Evolutionary conservation across 1,139 yeast species (phyloP).

Genomic region (Yamadazyma pseudoaaseri): DNA sequence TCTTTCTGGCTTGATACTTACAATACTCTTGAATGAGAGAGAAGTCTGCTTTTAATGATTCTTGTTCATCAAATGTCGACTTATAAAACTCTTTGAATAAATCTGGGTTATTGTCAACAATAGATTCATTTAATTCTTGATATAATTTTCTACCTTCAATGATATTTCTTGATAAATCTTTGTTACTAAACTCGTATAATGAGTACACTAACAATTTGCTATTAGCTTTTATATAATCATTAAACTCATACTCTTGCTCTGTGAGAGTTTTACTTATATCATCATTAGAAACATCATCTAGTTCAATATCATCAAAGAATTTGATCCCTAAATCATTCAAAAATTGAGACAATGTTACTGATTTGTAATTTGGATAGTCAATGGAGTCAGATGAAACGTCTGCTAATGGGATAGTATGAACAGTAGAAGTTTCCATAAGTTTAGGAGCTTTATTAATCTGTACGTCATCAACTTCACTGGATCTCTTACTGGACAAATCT

Average conservation of each 20-base stretch:
- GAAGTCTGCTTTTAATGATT: slow-evolving; percentile 41
- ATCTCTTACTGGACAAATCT: slow-evolving; percentile 13
- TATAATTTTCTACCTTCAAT: slow-evolving; percentile 47
- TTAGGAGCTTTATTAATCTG: slow-evolving; percentile 5
- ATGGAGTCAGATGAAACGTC: slow-evolving; percentile 18
- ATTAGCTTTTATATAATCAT: slow-evolving; percentile 33
- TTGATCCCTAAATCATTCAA: slow-evolving; percentile 47
- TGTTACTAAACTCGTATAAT: slow-evolving; percentile 51
- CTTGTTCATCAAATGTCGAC: slow-evolving; percentile 34
- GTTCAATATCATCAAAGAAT: slow-evolving; percentile 52
- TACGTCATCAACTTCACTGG: slow-evolving; percentile 10
- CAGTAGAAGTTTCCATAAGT: slow-evolving; percentile 22
- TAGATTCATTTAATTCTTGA: slow-evolving; percentile 42
- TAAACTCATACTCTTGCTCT: slow-evolving; percentile 15
- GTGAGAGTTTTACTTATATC: slow-evolving; percentile 2
- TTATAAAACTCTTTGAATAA: slow-evolving; percentile 48
- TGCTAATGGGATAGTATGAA: slow-evolving; percentile 31
- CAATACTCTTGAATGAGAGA: slow-evolving; percentile 49
- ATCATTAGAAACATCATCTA: slow-evolving; percentile 28
- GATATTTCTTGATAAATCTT: slow-evolving; percentile 51
- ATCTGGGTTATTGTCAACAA: slow-evolving; percentile 46
- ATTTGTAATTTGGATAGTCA: slow-evolving; percentile 17
- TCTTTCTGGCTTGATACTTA: slow-evolving; percentile 48
- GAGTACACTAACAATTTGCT: slow-evolving; percentile 40
- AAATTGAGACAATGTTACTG: slow-evolving; percentile 42